These are phyloP conservation scores for Plasmodiophora brassicae DNA, from an alignment of 208 protist species.

Conservation along the genomic window DNA sequence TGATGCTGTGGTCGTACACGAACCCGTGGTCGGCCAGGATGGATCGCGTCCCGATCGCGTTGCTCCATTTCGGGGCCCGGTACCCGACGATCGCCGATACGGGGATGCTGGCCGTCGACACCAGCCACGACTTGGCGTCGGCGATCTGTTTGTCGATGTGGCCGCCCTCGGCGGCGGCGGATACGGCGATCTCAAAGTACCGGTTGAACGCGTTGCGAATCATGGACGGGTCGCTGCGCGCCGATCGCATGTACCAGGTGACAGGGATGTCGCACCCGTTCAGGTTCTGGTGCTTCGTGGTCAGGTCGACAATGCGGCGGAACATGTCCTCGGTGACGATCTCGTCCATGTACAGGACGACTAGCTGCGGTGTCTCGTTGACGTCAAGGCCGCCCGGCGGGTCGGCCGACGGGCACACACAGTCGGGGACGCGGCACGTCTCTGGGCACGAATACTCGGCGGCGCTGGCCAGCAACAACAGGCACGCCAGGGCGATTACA, in stretches of 20 bases:
- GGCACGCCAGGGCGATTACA: no score
- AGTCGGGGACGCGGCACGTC: background rate
- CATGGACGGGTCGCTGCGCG: background rate
- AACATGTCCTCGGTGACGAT: background rate
- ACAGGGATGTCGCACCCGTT: constrained; percentile 18
- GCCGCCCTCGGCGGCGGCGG: background rate
- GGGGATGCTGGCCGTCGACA: background rate
- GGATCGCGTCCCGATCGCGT: background rate
- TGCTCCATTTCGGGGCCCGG: background rate
- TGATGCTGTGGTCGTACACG: constrained; percentile 23
- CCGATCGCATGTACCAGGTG: constrained; percentile 18
- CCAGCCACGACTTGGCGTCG: background rate
- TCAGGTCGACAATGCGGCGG: background rate
- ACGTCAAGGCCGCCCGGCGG: background rate
- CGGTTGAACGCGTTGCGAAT: constrained; percentile 17
- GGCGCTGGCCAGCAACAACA: no score
- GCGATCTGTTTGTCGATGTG: background rate
- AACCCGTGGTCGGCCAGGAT: background rate
- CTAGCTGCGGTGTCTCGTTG: background rate
- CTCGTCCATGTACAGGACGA: constrained; percentile 30
- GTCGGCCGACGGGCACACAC: background rate
- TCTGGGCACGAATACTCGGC: background rate
- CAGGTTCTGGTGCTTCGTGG: background rate
- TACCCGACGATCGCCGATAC: background rate
- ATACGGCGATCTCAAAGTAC: constrained; percentile 27